A percentile compares a stretch with the other conserved stretches of the same genome.
Conservation (phyloP, 2,329 filamentous ascomycete genomes). For the Tolypocladium inflatum region DNA sequence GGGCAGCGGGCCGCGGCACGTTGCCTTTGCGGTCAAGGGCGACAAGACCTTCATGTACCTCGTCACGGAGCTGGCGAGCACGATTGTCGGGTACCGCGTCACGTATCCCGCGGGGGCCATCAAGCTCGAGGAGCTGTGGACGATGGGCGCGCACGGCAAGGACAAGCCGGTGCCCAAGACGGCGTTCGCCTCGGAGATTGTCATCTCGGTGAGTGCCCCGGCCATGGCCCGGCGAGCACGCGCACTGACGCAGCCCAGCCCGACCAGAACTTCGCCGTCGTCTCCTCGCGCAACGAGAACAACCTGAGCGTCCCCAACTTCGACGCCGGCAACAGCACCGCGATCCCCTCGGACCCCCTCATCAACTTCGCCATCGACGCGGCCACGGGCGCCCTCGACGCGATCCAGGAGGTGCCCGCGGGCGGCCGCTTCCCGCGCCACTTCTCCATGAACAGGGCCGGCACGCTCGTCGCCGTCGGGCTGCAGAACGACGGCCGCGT, state of each 20-base stretch:
- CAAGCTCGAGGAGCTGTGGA: conserved; percentile 35
- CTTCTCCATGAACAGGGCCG: conserved; percentile 56
- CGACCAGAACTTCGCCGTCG: conserved; percentile 52
- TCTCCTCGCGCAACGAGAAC: conserved; percentile 58
- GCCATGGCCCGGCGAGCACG: not conserved
- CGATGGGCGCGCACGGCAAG: conserved; percentile 37
- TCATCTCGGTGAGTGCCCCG: conserved; percentile 41
- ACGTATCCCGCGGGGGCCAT: conserved; percentile 36
- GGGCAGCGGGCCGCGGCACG: conserved; percentile 57
- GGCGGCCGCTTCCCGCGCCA: conserved; percentile 59
- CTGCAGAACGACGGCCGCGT: conserved; percentile 53
- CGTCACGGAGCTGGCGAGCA: conserved; percentile 50
- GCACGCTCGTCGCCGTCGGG: conserved; percentile 54
- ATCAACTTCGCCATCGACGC: conserved; percentile 49
- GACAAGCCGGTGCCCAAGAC: conserved; percentile 27
- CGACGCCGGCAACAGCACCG: conserved; percentile 29
- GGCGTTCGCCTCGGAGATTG: conserved; percentile 44
- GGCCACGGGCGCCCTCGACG: conserved; percentile 42
- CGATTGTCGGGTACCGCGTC: conserved; percentile 46
- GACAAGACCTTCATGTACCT: conserved; percentile 47
- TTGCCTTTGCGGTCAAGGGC: conserved; percentile 40
- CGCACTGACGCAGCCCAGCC: conserved; percentile 27
- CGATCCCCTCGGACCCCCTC: conserved; percentile 52
- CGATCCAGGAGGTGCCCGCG: conserved; percentile 49
- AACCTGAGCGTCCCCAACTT: conserved; percentile 38